Evolutionary conservation across 192 early-diverging fungal genomes (phyloP), one percentile per base, ranked within the genome.

Genomic region (Coemansia sp.): DNA sequence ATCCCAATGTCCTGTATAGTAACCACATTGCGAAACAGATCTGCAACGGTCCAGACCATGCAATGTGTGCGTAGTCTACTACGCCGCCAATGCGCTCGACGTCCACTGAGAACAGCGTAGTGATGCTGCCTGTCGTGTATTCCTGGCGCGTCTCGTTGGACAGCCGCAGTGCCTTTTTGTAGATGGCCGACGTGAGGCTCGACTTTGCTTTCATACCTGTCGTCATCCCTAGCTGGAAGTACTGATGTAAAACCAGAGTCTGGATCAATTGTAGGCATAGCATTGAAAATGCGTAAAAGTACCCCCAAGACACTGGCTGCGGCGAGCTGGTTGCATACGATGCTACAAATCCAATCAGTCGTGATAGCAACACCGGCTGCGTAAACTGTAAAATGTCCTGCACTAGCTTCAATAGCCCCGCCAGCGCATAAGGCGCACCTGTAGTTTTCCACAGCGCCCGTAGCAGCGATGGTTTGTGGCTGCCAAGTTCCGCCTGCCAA

Each of bases 201-300:
- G 72, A 49, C 86, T 86, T 86, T 92, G 89, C 37, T 90, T 89
- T 4, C 86, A 88, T 22, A 84, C 67, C 58, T 90, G 84, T 59
- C 87, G 21, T 86, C 70, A 60, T 94, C 92, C 19, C 29, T n/a
- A 5, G 2, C 2, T 11, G n/a, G 66, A 94, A 92, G 76, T 94
- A 93, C 63, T 94, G 94, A 66, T 96, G 93, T 29, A 94, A 80
- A 10, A 94, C 76, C 43, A 89, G 70, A 2, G 94, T 92, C 73
- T 96, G 92, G 2, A 81, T 67, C 9, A 92, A 35, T 63, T 89
- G 90, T 48, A 87, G 84, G 15, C 83, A 11, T 39, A 95, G 84
- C 93, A 98, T 95, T 35, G 87, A 62, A 7, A 75, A 48, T 17
- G 96, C 93, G 58, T 94, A 93, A n/a, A 85, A 70, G 63, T 88